Evolutionary conservation across 768 basidiomycete genomes (phyloP).

Genomic region (Lactarius quietus): DNA sequence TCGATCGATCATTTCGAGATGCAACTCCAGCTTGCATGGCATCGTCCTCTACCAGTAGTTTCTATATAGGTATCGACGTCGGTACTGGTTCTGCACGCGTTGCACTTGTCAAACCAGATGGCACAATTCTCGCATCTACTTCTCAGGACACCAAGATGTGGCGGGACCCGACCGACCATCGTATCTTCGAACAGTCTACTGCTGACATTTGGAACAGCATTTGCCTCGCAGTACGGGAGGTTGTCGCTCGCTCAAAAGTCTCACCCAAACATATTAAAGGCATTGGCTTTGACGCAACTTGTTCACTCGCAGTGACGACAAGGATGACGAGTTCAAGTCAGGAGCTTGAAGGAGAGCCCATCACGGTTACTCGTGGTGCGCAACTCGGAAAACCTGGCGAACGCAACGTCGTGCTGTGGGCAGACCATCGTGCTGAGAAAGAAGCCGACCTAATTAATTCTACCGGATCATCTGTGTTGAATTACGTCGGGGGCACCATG

Average conservation of each 20-base stretch:
- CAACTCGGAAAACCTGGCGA: conserved; percentile 62
- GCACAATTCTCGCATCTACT: conserved; percentile 71
- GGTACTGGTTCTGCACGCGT: conserved; percentile 95
- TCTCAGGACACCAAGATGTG: conserved; percentile 82
- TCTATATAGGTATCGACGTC: conserved; percentile 77
- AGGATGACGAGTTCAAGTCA: too few relatives aligned
- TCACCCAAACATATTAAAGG: conserved; percentile 69
- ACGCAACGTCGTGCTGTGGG: conserved; percentile 92
- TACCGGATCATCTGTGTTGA: conserved; percentile 78
- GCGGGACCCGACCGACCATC: conserved; percentile 78
- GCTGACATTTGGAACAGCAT: conserved; percentile 80
- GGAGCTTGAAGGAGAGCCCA: conserved; percentile 69
- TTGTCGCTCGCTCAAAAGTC: conserved; percentile 56
- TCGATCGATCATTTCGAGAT: not conserved
- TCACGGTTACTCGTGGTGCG: conserved; percentile 68
- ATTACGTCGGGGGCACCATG: conserved; percentile 96
- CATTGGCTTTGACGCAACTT: conserved; percentile 93
- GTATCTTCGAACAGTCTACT: conserved; percentile 97
- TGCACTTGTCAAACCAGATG: conserved; percentile 65
- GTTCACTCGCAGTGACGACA: conserved; percentile 87
- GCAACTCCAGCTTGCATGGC: conserved; percentile 33
- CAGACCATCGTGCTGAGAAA: conserved; percentile 90
- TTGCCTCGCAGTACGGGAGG: conserved; percentile 54
- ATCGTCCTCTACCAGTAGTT: conserved; percentile 29
- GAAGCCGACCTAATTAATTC: conserved; percentile 90